phyloP scores from a whole-genome alignment of 192 early-diverging fungal species.

The Coemansia reversa region DNA sequence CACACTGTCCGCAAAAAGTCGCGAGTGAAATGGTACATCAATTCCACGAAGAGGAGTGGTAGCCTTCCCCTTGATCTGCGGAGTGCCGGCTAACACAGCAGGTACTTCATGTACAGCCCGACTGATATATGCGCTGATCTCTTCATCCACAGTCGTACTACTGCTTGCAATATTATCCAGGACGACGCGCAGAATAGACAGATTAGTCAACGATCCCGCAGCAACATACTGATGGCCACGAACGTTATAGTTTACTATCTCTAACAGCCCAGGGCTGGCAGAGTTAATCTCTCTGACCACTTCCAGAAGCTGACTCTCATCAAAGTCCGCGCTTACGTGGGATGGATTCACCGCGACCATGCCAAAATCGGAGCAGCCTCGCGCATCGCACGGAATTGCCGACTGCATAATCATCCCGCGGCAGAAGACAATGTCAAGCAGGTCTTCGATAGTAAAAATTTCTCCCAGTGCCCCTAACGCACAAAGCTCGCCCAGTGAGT shows the following conservation, averaged over 20 bases:
- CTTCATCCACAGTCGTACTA: background rate
- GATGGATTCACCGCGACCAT: conserved; percentile 91
- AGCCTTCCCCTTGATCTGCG: conserved; percentile 75
- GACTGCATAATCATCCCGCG: conserved; percentile 95
- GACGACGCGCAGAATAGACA: conserved; percentile 79
- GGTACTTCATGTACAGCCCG: conserved; percentile 66
- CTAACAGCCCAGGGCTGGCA: conserved; percentile 68
- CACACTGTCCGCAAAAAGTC: conserved; percentile 78
- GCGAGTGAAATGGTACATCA: conserved; percentile 91
- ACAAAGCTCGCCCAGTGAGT: conserved; percentile 90
- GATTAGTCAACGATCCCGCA: conserved; percentile 75
- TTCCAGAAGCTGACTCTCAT: conserved; percentile 56
- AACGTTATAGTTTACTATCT: conserved; percentile 97
- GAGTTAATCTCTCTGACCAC: conserved; percentile 75
- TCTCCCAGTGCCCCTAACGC: conserved; percentile 71
- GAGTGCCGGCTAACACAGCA: conserved; percentile 58
- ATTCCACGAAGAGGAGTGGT: conserved; percentile 88
- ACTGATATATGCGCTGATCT: conserved; percentile 38
- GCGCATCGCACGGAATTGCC: conserved; percentile 73
- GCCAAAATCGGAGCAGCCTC: conserved; percentile 84
- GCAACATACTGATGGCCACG: conserved; percentile 92
- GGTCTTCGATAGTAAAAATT: conserved; percentile 70
- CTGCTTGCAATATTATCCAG: conserved; percentile 61
- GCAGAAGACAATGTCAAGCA: conserved; percentile 91
- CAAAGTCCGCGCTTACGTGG: conserved; percentile 68